These are phyloP conservation scores for Tulasnella sp. DNA, from an alignment of 768 basidiomycete species.

Conservation along the genomic window DNA sequence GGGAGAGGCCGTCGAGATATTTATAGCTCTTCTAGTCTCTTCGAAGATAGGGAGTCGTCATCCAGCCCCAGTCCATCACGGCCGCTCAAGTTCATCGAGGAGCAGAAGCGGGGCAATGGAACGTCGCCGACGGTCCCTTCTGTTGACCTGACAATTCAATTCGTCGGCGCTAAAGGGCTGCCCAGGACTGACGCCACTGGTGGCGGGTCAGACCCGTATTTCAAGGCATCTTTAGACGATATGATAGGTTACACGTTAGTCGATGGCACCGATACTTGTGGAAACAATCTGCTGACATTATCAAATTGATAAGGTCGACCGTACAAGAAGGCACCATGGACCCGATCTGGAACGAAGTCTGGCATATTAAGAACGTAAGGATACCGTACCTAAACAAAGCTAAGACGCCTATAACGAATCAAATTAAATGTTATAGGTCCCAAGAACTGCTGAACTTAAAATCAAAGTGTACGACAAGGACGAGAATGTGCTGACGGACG, in stretches of 20 bases:
- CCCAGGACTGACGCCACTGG: conserved; percentile 60
- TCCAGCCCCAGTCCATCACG: background rate
- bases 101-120: background rate
- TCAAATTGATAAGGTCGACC: conserved; percentile 40
- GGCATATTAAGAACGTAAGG: conserved; percentile 52
- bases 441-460: conserved; percentile 42
- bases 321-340: conserved; percentile 43
- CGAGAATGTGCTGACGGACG: conserved; percentile 42
- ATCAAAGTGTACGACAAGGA: conserved; percentile 66
- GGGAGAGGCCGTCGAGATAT: background rate
- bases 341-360: conserved; percentile 68
- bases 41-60: background rate
- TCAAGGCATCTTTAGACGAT: conserved; percentile 54
- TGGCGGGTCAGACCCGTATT: conserved; percentile 51
- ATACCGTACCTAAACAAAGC: background rate
- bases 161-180: conserved; percentile 57
- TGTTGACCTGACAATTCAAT: conserved; percentile 29
- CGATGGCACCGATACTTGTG: background rate
- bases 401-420: background rate
- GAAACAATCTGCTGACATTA: background rate
- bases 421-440: conserved; percentile 25
- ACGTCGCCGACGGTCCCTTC: background rate
- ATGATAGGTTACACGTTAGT: conserved; percentile 53
- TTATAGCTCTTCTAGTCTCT: background rate
- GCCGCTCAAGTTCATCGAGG: background rate